Percentiles rank a stretch among this genome's conserved stretches.
Evolutionary conservation across 495 filamentous ascomycete species (phyloP).

Genomic region (Venustampulla echinocandica): DNA sequence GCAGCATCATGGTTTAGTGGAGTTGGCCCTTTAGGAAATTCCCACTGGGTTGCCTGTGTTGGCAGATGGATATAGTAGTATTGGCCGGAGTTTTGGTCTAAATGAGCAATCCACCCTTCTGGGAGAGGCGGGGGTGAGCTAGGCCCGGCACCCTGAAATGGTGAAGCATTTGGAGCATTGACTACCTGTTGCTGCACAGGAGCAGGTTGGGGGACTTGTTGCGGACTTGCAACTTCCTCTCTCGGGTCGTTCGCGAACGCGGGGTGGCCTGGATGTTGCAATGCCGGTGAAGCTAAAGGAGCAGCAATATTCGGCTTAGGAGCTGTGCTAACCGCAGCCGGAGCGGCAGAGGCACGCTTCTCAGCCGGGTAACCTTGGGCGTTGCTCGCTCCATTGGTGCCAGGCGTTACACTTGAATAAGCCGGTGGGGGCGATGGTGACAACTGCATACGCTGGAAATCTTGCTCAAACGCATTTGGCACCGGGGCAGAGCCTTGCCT

Average conservation of each 20-base stretch:
- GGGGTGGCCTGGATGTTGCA: constrained; percentile 57
- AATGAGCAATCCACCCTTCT: constrained; percentile 96
- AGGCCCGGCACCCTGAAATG: constrained; percentile 50
- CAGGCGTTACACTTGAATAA: constrained; percentile 68
- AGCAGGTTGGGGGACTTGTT: constrained; percentile 5
- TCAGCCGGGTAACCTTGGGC: constrained; percentile 67
- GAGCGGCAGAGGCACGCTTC: constrained; percentile 38
- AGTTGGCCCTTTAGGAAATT: constrained; percentile 88
- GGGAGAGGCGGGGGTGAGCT: constrained; percentile 84
- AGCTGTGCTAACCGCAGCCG: constrained; percentile 15
- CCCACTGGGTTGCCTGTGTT: constrained; percentile 96
- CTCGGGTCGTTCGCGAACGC: constrained; percentile 78
- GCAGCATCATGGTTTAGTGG: constrained; percentile 68
- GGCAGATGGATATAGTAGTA: constrained; percentile 99
- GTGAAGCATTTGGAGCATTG: constrained; percentile 28
- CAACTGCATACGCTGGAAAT: constrained; percentile 80
- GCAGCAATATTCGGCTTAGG: constrained; percentile 19
- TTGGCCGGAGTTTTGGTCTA: constrained; percentile 89
- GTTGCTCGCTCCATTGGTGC: constrained; percentile 28
- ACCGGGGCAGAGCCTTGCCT: constrained; percentile 25
- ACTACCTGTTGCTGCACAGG: constrained; percentile 15
- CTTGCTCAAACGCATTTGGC: constrained; percentile 56
- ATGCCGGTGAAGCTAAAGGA: constrained; percentile 35
- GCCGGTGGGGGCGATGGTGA: constrained; percentile 82
- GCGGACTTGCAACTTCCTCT: constrained; percentile 13